A percentile compares a stretch with the other conserved stretches of the same genome.
phyloP scores from a whole-genome alignment of 345 rosid species.

The Laguncularia racemosa region DNA sequence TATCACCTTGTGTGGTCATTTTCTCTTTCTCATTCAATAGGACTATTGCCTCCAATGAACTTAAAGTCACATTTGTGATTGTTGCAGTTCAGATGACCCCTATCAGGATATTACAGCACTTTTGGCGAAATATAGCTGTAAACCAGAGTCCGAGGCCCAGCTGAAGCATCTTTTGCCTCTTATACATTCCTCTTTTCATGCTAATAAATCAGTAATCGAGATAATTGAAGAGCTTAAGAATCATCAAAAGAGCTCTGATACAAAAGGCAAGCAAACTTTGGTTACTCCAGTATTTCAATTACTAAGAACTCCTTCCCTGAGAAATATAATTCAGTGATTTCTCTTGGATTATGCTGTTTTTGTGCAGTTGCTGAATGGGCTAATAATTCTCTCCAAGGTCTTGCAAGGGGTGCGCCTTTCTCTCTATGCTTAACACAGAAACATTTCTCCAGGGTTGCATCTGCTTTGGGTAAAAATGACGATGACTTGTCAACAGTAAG shows the following conservation, averaged over 20 bases:
- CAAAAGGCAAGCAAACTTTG: conserved; percentile 39
- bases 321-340: not conserved
- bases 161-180: conserved; percentile 63
- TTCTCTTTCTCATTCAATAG: too few species aligned
- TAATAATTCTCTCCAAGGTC: conserved; percentile 71
- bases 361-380: conserved; percentile 74
- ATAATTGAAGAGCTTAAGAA: conserved; percentile 58
- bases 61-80: conserved; percentile 1
- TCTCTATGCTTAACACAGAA: conserved; percentile 73
- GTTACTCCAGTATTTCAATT: not conserved
- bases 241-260: conserved; percentile 49
- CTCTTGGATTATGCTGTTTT: conserved; percentile 2
- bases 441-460: conserved; percentile 70
- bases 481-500: conserved; percentile 57
- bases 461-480: conserved; percentile 47
- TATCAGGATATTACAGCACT: conserved; percentile 43
- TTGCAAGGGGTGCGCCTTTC: conserved; percentile 84
- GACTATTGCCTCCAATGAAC: too few species aligned
- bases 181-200: conserved; percentile 55
- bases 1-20: too few species aligned
- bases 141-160: conserved; percentile 52
- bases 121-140: conserved; percentile 45
- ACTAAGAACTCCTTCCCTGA: not conserved
- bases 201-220: conserved; percentile 54
- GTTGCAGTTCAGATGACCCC: conserved; percentile 63